Evolutionary conservation across 192 early-diverging fungal genomes (phyloP), one percentile per base, ranked within the genome.

Genomic region (Podila horticola): DNA sequence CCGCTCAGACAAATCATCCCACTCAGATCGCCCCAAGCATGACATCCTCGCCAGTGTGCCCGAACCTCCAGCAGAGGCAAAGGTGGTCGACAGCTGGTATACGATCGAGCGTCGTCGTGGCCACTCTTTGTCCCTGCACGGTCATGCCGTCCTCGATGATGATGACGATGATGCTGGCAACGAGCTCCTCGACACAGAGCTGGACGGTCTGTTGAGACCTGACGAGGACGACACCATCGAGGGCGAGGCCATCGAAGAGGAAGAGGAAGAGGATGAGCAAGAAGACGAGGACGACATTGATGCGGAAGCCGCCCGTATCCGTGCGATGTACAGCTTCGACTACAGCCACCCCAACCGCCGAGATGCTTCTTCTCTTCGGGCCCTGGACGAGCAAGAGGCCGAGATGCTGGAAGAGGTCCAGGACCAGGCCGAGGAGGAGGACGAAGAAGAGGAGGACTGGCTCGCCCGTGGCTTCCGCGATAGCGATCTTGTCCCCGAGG

Each of bases 121-220:
- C 19, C 7, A 1, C 22, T 22, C 26, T 55, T 5, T 55, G 1
- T 57, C 52, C 5, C 69, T 66, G 10, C n/a, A 72, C 8, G 75
- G 66, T 0, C 77, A 81, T 38, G 67, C 58, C 0, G 67, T 81
- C 5, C 15, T 81, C 28, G 77, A 81, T 33, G 77, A 81, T 0
- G 71, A 81, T 20, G 77, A 81, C 26, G 77, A 81, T 38, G 77
- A 81, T 73, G 71, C 55, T n/a, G 77, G 77, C 1, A 81, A 81
- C 57, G 77, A 81, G 71, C 26, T 81, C 55, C 55, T 81, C 24
- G 77, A 81, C 52, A 81, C 71, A 0, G 77, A 81, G 28, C 20
- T 33, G n/a, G 76, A 79, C 38, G 70, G 62, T 4, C 57, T 66
- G 7, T 36, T 69, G n/a, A 50, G 61, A 3, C 77, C 77, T 19